Conservation (phyloP, 306 rosid species). For the Medicago arabica region DNA sequence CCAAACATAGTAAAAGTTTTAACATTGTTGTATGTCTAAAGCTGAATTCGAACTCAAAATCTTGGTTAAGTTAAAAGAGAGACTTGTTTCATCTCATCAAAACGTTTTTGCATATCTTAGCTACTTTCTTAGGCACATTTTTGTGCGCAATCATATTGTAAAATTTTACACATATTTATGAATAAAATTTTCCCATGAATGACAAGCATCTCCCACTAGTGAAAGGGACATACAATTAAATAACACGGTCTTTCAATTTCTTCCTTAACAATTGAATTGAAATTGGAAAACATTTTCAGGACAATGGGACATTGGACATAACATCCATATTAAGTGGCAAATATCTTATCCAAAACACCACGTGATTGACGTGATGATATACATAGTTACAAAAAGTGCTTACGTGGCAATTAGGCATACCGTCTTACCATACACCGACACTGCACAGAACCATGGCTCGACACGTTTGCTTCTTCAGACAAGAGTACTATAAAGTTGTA, state of each 20-base stretch:
- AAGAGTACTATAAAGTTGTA: constrained; percentile 10
- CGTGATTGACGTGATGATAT: constrained; percentile 31
- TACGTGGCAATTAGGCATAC: constrained; percentile 37
- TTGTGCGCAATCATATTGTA: not conserved
- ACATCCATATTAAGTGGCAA: not conserved
- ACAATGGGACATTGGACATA: not conserved
- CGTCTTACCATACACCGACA: constrained; percentile 34
- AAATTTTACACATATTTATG: not conserved
- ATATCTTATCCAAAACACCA: constrained; percentile 37
- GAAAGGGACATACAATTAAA: too few species aligned
- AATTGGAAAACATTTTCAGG: not conserved
- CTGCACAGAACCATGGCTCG: constrained; percentile 22
- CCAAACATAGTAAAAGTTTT: too few species aligned
- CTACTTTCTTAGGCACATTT: not conserved
- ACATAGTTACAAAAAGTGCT: not conserved
- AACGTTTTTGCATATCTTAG: too few species aligned
- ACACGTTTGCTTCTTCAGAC: constrained; percentile 38
- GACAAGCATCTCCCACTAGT: too few species aligned
- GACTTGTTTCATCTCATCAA: too few species aligned
- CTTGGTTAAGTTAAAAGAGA: too few species aligned
- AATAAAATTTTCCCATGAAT: too few species aligned
- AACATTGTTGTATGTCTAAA: too few species aligned
- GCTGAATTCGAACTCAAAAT: too few species aligned
- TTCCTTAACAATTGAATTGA: too few species aligned
- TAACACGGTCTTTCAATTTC: too few species aligned